Evolutionary conservation across 2,329 filamentous ascomycete species (phyloP), one percentile per base, ranked within the genome.

Genomic region (Trichoderma gracile): DNA sequence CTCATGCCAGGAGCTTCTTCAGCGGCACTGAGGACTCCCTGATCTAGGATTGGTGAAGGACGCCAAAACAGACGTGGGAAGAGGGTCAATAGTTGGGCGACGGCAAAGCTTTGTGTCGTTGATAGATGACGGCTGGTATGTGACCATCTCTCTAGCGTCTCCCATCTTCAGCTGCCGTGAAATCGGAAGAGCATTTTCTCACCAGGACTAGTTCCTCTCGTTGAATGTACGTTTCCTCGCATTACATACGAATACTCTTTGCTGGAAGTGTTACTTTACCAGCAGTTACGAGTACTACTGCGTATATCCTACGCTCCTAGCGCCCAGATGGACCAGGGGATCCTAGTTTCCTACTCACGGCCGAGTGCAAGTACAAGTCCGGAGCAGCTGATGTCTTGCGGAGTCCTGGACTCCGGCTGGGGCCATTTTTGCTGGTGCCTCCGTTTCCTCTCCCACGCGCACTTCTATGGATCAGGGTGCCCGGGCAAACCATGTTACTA

Each of bases 391-490:
- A 54, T 46, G 49, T 54, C 49, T 54, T 46, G 40, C 38, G 53
- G 59, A 62, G 59, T 46, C 42, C 59, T 62, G 59, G 45, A 54
- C 46, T 45, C 59, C 40, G 9, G 59, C 49, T 40, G 19, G 49
- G 49, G 59, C 23, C 59, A 27, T 3, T 14, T 53, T 38, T 15
- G 17, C 49, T 54, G 53, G 50, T 65, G 56, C 43, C 56, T 30
- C 50, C 43, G 19, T 56, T 10, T 27, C 30, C 50, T 50, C 10
- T 15, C 17, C 21, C 43, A 3, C 43, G 38, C 55, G 47, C 25
- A 27, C 30, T n/a, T n/a, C n/a, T n/a, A n/a, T n/a, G n/a, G 43
- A 30, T 49, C 49, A 30, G 38, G 38, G 42, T 45, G 12, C 10
- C 33, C 33, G n/a, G 56, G 56, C 25, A 8, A 42, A 47, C 43